A percentile compares a stretch with the other conserved stretches of the same genome.
phyloP scores from a whole-genome alignment of 2,329 filamentous ascomycete species.

The Scytalidium sp. region DNA sequence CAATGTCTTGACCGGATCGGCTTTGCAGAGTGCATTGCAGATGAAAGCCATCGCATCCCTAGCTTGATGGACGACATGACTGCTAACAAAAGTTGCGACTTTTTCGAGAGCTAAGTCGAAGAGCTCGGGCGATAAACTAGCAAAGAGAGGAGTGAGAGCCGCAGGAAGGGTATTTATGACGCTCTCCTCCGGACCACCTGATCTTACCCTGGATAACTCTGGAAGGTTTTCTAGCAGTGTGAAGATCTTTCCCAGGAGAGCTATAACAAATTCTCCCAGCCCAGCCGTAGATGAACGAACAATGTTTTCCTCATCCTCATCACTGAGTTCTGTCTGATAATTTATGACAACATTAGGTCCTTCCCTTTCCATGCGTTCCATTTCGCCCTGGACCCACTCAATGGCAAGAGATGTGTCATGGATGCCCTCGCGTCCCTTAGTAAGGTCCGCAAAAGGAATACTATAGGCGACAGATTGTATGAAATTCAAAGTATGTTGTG shows the following conservation, averaged over 20 bases:
- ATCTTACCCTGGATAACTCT: slow-evolving; percentile 82
- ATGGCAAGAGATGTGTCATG: slow-evolving; percentile 77
- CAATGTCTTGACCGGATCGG: slow-evolving; percentile 88
- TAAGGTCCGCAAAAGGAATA: slow-evolving; percentile 85
- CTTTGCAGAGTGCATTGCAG: slow-evolving; percentile 92
- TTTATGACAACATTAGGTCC: slow-evolving; percentile 83
- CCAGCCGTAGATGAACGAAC: slow-evolving; percentile 91
- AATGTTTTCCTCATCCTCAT: slow-evolving; percentile 84
- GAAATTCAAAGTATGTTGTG: slow-evolving; percentile 88
- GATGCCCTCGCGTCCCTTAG: slow-evolving; percentile 62
- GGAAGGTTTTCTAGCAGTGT: slow-evolving; percentile 93
- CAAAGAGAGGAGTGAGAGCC: slow-evolving; percentile 85
- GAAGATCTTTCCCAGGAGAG: slow-evolving; percentile 90
- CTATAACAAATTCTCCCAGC: slow-evolving; percentile 87
- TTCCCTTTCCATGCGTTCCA: slow-evolving; percentile 88
- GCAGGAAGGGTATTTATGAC: slow-evolving; percentile 94
- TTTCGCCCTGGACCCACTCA: slow-evolving; percentile 91
- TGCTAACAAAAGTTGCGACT: slow-evolving; percentile 84
- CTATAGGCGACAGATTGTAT: slow-evolving; percentile 96
- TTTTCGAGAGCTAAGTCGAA: slow-evolving; percentile 92
- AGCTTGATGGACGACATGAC: slow-evolving; percentile 95
- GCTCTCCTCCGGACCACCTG: slow-evolving; percentile 91
- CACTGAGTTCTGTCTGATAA: slow-evolving; percentile 76
- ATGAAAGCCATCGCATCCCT: slow-evolving; percentile 99
- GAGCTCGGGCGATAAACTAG: slow-evolving; percentile 85